phyloP scores from a whole-genome alignment of 768 basidiomycete species.

The Suillus variegatus region DNA sequence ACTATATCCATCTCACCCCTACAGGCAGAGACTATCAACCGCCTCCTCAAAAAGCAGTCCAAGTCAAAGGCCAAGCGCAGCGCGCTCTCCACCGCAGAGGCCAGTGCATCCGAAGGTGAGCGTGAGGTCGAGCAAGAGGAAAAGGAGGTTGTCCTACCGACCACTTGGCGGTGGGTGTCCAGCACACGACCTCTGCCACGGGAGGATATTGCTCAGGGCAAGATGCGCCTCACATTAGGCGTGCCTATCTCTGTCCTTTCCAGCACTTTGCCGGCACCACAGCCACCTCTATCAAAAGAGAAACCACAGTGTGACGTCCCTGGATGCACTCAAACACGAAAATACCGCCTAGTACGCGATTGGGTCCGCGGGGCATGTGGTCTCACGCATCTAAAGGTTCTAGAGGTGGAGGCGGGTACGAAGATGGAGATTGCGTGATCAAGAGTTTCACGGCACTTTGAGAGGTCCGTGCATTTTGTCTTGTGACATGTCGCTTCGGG shows the following conservation, averaged over 20 bases:
- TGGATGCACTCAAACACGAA: slow-evolving; percentile 56
- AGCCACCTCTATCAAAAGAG: slow-evolving; percentile 13
- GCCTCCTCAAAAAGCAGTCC: slow-evolving; percentile 83
- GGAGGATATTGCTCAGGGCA: slow-evolving; percentile 9
- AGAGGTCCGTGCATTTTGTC: background rate
- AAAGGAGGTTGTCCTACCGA: slow-evolving; percentile 45
- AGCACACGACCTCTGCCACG: slow-evolving; percentile 39
- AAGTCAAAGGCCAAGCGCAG: slow-evolving; percentile 63
- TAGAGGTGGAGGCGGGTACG: slow-evolving; percentile 38
- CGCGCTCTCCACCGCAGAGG: slow-evolving; percentile 50
- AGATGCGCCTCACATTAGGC: slow-evolving; percentile 54
- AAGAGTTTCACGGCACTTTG: background rate
- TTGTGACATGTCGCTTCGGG: background rate
- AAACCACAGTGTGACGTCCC: slow-evolving; percentile 50
- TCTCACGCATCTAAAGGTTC: slow-evolving; percentile 58
- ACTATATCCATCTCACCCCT: background rate
- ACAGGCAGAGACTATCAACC: slow-evolving; percentile 86
- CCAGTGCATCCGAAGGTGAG: slow-evolving; percentile 32
- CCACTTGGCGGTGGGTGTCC: slow-evolving; percentile 76
- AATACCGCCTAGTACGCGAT: slow-evolving; percentile 67
- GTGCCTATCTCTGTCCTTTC: slow-evolving; percentile 44
- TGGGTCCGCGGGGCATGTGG: slow-evolving; percentile 65
- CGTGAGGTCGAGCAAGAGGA: slow-evolving; percentile 28
- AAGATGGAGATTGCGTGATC: background rate
- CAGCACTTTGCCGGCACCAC: slow-evolving; percentile 3